Conservation (phyloP, 83 land plant genomes). For the Picea abies region DNA sequence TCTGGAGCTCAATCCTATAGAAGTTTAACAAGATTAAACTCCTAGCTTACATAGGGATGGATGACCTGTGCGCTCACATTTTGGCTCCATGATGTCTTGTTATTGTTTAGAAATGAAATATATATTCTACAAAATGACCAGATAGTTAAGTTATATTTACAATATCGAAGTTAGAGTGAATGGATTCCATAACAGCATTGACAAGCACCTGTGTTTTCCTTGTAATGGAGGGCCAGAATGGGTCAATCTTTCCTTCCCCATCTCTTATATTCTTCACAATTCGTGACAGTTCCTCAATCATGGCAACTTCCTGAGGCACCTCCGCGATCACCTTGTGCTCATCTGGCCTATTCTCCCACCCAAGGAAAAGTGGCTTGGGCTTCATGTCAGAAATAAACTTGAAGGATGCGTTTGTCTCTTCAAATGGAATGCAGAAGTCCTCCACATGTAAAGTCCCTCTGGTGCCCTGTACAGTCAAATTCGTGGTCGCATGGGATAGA, state of each 20-base stretch:
- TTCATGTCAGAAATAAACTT: background rate
- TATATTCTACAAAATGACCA: too few relatives aligned
- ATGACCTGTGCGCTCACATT: too few relatives aligned
- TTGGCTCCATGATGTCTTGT: too few relatives aligned
- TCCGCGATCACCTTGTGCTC: background rate
- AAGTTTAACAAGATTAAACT: too few relatives aligned
- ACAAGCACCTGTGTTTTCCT: conserved; percentile 11
- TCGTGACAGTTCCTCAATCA: conserved; percentile 10
- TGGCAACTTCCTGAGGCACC: conserved; percentile 20
- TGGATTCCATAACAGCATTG: conserved; percentile 15
- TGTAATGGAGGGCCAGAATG: background rate
- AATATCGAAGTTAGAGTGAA: background rate
- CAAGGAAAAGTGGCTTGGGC: background rate
- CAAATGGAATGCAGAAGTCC: conserved; percentile 30
- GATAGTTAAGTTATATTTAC: too few relatives aligned
- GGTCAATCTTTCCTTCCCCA: conserved; percentile 5
- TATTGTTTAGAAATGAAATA: too few relatives aligned
- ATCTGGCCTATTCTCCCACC: conserved; percentile 9
- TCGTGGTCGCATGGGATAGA: conserved; percentile 24
- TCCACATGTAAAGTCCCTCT: conserved; percentile 22
- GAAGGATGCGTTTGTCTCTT: conserved; percentile 10
- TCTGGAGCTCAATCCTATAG: too few relatives aligned
- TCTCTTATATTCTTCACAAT: conserved; percentile 9
- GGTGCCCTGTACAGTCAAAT: conserved; percentile 14
- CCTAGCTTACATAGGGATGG: too few relatives aligned